These are phyloP conservation scores for Pichia membranifaciens DNA, from an alignment of 805 yeast species.

Conservation along the genomic window DNA sequence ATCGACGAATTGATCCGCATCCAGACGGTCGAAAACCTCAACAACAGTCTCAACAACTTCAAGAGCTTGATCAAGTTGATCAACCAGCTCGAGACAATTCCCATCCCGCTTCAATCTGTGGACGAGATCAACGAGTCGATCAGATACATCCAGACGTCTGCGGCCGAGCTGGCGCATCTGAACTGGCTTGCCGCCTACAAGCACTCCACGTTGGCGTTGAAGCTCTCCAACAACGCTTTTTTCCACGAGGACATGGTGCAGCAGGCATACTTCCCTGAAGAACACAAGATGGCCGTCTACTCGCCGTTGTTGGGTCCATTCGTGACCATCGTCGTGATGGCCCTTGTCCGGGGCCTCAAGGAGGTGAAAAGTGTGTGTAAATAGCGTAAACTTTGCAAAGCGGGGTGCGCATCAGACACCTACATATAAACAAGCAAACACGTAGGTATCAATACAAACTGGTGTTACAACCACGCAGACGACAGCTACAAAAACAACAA, in stretches of 20 bases:
- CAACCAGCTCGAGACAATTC: conserved; percentile 64
- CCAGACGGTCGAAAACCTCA: conserved; percentile 52
- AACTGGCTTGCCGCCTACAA: conserved; percentile 35
- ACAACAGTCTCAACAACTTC: conserved; percentile 60
- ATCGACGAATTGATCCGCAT: conserved; percentile 62
- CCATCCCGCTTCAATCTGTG: conserved; percentile 72
- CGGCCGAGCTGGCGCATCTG: conserved; percentile 25
- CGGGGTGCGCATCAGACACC: too few relatives aligned
- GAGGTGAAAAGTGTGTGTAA: conserved; percentile 25
- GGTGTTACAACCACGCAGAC: too few relatives aligned
- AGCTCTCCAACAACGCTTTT: conserved; percentile 68
- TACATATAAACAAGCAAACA: too few relatives aligned
- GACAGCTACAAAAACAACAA: too few relatives aligned
- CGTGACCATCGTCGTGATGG: conserved; percentile 53
- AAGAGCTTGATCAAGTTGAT: conserved; percentile 67
- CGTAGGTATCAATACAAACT: too few relatives aligned
- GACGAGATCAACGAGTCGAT: conserved; percentile 51
- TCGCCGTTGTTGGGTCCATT: conserved; percentile 88
- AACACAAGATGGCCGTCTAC: conserved; percentile 91
- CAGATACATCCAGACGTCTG: conserved; percentile 27
- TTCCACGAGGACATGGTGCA: conserved; percentile 94
- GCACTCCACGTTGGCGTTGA: conserved; percentile 47
- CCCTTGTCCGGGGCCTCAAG: conserved; percentile 40
- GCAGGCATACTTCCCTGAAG: conserved; percentile 91
- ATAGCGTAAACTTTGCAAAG: too few relatives aligned